phyloP scores from a whole-genome alignment of 1,284 basidiomycete species.

The Dichomitus squalens region DNA sequence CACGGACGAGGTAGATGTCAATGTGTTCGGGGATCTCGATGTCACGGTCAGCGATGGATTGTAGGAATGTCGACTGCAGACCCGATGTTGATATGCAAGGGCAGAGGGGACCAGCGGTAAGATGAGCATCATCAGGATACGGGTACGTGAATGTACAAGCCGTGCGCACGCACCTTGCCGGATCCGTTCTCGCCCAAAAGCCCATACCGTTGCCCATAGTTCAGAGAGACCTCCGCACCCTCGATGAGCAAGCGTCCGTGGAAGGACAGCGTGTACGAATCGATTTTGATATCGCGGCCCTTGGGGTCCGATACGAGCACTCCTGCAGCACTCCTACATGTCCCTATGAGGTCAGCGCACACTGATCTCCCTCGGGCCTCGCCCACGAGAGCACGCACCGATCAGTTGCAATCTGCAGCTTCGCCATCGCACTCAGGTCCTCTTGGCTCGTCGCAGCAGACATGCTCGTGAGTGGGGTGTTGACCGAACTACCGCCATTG shows the following conservation, averaged over 20 bases:
- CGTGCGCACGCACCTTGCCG: conserved; percentile 75
- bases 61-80: conserved; percentile 44
- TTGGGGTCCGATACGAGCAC: conserved; percentile 93
- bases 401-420: conserved; percentile 86
- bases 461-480: conserved; percentile 79
- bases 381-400: conserved; percentile 49
- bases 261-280: conserved; percentile 95
- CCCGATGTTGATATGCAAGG: not conserved
- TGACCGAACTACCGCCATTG: conserved; percentile 54
- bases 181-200: conserved; percentile 97
- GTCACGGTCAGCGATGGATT: conserved; percentile 88
- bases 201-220: conserved; percentile 96
- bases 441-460: conserved; percentile 78
- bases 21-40: conserved; percentile 95
- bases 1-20: conserved; percentile 96
- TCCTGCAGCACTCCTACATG: conserved; percentile 79
- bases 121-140: conserved; percentile 24
- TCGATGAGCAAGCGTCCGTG: conserved; percentile 95
- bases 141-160: not conserved
- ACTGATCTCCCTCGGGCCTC: too few species aligned
- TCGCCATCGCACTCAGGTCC: conserved; percentile 82
- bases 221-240: conserved; percentile 84
- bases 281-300: conserved; percentile 96
- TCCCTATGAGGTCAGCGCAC: too few species aligned
- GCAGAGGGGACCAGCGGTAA: not conserved